A percentile compares a stretch with the other conserved stretches of the same genome.
These are phyloP conservation scores for Leptomonas pyrrhocoris DNA, from an alignment of 208 protist species.

Conservation along the genomic window DNA sequence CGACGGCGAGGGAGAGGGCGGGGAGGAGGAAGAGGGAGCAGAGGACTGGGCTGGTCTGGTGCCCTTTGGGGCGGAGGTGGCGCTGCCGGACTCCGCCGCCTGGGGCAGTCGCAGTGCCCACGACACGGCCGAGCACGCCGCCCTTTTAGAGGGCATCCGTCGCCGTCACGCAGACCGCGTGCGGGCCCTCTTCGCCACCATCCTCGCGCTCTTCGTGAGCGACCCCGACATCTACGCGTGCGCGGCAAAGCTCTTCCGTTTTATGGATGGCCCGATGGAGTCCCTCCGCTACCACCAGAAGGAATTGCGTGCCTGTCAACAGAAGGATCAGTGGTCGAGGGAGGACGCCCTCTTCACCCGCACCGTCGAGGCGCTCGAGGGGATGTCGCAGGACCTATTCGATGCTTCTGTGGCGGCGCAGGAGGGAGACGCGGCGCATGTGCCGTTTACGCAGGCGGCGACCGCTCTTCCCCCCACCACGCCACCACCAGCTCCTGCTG, in stretches of 20 bases:
- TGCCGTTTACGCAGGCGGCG: slow-evolving; percentile 5
- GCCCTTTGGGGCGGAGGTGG: slow-evolving; percentile 46
- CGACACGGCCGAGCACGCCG: slow-evolving; percentile 18
- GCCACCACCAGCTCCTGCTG: background rate
- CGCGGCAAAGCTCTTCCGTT: slow-evolving; percentile 61
- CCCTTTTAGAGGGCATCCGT: slow-evolving; percentile 32
- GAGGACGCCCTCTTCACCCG: slow-evolving; percentile 52
- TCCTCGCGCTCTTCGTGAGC: slow-evolving; percentile 79
- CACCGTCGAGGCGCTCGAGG: slow-evolving; percentile 65
- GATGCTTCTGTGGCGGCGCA: slow-evolving; percentile 40
- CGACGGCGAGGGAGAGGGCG: too few species aligned
- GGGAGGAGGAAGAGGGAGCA: slow-evolving; percentile 35
- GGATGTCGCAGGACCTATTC: slow-evolving; percentile 46
- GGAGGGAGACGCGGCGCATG: slow-evolving; percentile 26
- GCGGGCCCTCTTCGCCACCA: slow-evolving; percentile 63
- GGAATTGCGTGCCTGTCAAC: slow-evolving; percentile 81
- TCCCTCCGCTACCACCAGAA: slow-evolving; percentile 72
- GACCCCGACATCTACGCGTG: slow-evolving; percentile 85
- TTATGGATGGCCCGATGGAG: slow-evolving; percentile 77
- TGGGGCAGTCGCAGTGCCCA: background rate
- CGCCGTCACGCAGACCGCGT: slow-evolving; percentile 73
- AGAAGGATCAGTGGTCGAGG: slow-evolving; percentile 87
- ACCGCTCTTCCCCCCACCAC: too few species aligned
- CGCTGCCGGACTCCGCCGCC: slow-evolving; percentile 8
- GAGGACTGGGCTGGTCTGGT: slow-evolving; percentile 26